Base-by-base conservation (phyloP, 1,284 basidiomycete genomes). In the Farysia itapuensis region DNA sequence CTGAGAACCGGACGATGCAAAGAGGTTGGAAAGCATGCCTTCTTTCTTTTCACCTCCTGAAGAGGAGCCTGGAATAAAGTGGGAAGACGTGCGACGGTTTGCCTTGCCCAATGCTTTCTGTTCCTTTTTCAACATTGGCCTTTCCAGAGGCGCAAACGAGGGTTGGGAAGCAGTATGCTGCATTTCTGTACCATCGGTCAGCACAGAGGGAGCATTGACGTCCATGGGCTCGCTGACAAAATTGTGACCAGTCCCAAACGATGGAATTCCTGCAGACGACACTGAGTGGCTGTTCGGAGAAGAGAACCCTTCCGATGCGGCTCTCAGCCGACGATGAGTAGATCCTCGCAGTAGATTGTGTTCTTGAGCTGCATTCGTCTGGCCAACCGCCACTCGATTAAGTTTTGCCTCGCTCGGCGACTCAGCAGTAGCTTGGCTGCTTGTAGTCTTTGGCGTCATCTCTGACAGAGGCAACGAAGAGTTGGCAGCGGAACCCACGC, bases 41-140 rank as follows among this genome's bases (percentile, higher is more conserved):
- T 46, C 46, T 35, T 44, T 56, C 44, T 47, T 51, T 14, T 48
- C 58, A 15, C 46, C 50, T 22, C 38, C 34, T 29, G 21, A 37
- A 11, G 56, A 41, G 19, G 56, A 46, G 41, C 47, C 5, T 16
- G 49, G 42, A 23, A 44, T 42, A 20, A 52, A 53, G 45, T 49
- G 47, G 35, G 56, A 52, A 22, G 49, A 52, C 8, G 49, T 50
- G 18, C 67, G 35, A 11, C 67, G 37, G 20, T 41, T 36, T 11
- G 50, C 47, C 33, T 54, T 63, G 11, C 43, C 47, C 24, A 54
- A 40, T 16, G 44, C 14, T 20, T 68, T 57, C n/a, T 54, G 61
- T 12, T 67, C 51, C 22, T 65, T 70, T 23, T 61, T 56, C 11
- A 61, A 50, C 13, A 68, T 21, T 12, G 64, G 36, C 16, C 57